Base-by-base conservation (phyloP, 768 basidiomycete species). In the Termitomyces heimii region DNA sequence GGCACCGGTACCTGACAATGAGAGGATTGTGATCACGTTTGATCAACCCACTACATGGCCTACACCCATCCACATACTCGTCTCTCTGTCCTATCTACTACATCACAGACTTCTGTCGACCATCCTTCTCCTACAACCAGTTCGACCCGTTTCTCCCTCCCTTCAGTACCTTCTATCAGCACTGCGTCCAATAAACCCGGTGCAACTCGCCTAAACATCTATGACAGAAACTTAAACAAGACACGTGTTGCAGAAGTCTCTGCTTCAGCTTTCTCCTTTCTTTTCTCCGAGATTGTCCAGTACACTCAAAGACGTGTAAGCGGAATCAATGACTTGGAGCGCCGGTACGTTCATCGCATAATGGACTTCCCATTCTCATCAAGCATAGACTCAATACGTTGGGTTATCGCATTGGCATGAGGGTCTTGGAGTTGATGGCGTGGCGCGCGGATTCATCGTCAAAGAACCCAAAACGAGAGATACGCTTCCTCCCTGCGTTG, bases 241-340 rank as follows among this genome's bases (percentile, higher is more conserved):
- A 86, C 91, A 2, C 84, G 91, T 43, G 79, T 83, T 13, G 73
- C 86, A 26, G 96, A 98, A 68, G 92, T 96, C 52, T 89, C 90
- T 16, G 77, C 85, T 5, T 80, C 87, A 3, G 89, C 94, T 0
- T 94, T 92, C 68, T 80, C 89, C 0, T 98, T 97, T 68, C 78
- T 98, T 56, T 94, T 98, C 72, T 89, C 90, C 4, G 95, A 98
- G 73, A 78, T 94, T 13, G 88, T 99, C 1, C 89, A 94, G 70
- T 98, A 98, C 73, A 96, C 93, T 1, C 97, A 98, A 74, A 94
- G 92, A 66, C 84, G 94, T 53, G 96, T 98, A 52, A 84, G 83
- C 64, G 96, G 95, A 7, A 94, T 99, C 61, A 89, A 92, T 69
- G 97, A 98, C 71, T 79, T 99, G 60, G 97, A 99, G 72, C 82